Evolutionary conservation across 2,329 filamentous ascomycete species (phyloP), one percentile per base, ranked within the genome.

Genomic region (Rutstroemia sp.): DNA sequence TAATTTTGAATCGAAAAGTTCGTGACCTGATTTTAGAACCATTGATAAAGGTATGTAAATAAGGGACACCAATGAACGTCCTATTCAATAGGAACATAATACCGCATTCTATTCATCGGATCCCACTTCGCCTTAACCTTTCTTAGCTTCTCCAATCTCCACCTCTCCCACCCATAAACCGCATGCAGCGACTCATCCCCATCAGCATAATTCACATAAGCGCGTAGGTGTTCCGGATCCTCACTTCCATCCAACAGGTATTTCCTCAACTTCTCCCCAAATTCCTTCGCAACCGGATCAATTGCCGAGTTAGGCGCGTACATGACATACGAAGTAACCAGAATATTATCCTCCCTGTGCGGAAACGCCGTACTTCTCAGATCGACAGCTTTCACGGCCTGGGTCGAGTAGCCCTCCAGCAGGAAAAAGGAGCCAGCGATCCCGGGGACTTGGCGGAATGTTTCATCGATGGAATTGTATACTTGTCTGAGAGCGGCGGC

Each of bases 151-250:
- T 74, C 65, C 60, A 75, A 67, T 18, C 79, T 71, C 76, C 78
- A 79, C 44, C 63, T 52, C 56, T 79, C 79, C 50, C 69, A 69
- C 12, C 78, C 78, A 62, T 82, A 81, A 68, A 73, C 69, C 2
- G 69, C 64, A 49, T 69, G 58, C 0, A 69, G 60, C 2, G 64
- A 62, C 67, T 81, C 77, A 3, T 74, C 68, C 0, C 77, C 77
- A 49, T 71, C 71, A 0, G 76, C 77, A 59, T 79, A 81, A 65
- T 81, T 81, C 48, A 79, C 70, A 53, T 80, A 79, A 30, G 27
- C 27, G 4, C 10, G 7, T 12, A 52, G 23, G 23, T 53, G 51
- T 46, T 8, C 51, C 25, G 19, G 19, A 18, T 38, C 27, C 1
- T 38, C 41, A 8, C 51, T 53, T 47, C 51, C 51, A 53, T 47